Evolutionary conservation across 1,139 yeast genomes (phyloP).

Genomic region (Eremothecium cymbalariae): DNA sequence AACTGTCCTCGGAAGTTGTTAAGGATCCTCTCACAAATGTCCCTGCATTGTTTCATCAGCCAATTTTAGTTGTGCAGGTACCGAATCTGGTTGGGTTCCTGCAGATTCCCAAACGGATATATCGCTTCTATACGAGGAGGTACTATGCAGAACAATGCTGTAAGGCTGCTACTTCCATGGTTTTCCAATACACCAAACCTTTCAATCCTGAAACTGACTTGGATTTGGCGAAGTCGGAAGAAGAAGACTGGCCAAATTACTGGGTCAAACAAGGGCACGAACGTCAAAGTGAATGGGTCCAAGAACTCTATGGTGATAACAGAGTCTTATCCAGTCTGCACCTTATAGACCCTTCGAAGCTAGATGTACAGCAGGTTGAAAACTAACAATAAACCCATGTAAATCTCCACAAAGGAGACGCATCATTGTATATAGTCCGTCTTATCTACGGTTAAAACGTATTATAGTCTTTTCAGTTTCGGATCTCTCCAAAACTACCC

Average conservation of each 20-base stretch:
- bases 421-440: no score
- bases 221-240: conserved; percentile 57
- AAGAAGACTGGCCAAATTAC: conserved; percentile 78
- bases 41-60: conserved; percentile 63
- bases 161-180: conserved; percentile 49
- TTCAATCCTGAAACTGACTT: conserved; percentile 47
- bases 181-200: conserved; percentile 47
- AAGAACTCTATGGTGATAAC: conserved; percentile 62
- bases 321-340: conserved; percentile 51
- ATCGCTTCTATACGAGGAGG: conserved; percentile 70
- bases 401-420: no score
- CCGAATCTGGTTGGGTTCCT: conserved; percentile 73
- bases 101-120: conserved; percentile 67
- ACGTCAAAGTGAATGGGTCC: conserved; percentile 81
- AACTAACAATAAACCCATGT: no score
- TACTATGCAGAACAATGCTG: conserved; percentile 65
- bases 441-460: no score
- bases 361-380: neutral
- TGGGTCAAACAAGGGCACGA: conserved; percentile 73
- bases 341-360: conserved; percentile 37
- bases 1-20: conserved; percentile 34
- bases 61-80: conserved; percentile 62
- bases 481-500: no score
- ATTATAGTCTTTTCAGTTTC: no score
- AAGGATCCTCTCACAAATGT: conserved; percentile 34